Base-by-base conservation (phyloP, 345 rosid genomes). In the Gossypium rotundifolium region DNA sequence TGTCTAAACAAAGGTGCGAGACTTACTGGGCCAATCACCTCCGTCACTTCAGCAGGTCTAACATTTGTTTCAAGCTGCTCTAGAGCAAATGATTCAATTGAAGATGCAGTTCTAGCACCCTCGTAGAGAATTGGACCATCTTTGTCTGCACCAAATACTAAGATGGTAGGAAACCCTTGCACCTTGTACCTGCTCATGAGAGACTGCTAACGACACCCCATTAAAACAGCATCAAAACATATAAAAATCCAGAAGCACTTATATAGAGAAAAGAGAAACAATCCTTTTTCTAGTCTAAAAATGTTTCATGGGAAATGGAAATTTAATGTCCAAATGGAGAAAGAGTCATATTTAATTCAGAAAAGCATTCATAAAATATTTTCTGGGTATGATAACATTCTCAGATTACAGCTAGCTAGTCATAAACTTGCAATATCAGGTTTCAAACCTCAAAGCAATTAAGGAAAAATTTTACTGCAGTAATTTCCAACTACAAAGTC, bases 121-220 rank as follows among this genome's bases (percentile, higher is more conserved):
- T 92, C 94, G 23, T 88, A 90, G 18, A 92, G 91, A 44, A 81
- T 53, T 73, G 96, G 97, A 72, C 79, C 85, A 67, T 86, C 95
- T 85, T 92, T 94, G 76, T 89, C 97, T 14, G 93, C 85, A 70
- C 97, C 98, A 82, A 94, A 94, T 54, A 90, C 88, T 84, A 94
- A 81, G 84, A 94, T 94, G 54, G 98, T 92, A 55, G 98, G 98
- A 74, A 90, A 94, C 68, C 94, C 96, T 94, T 94, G 90, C 66
- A 94, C 94, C 7, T 86, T 90, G 87, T 84, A 94, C 86, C 88
- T 92, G 90, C 94, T 86, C 94, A 88, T 87, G 77, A 90, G 64
- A 80, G 98, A 89, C 98, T 94, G 97, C 78, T 11, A 79, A 62
- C 57, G 62, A 70, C 65, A 74, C 63, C 42, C 73, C 77, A 73